phyloP scores from a whole-genome alignment of 192 early-diverging fungal genomes.

The Linnemannia elongata region DNA sequence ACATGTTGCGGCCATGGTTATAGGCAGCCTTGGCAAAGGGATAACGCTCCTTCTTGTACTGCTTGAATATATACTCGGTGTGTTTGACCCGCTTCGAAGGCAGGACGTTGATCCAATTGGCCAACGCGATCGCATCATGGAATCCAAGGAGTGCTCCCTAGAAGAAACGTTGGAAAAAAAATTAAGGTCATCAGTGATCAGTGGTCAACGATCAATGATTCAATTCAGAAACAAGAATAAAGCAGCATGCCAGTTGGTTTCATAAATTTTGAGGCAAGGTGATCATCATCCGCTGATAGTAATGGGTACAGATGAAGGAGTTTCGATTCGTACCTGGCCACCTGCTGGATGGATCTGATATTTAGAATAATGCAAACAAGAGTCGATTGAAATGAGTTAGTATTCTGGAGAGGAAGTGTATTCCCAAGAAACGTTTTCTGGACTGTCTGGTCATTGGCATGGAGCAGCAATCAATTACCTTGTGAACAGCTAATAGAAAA shows the following conservation, averaged over 20 bases:
- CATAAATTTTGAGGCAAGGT: neutral
- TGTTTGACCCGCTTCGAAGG: neutral
- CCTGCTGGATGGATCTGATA: neutral
- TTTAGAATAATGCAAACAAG: neutral
- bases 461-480: neutral
- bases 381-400: neutral
- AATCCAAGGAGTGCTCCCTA: constrained; percentile 1
- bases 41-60: constrained; percentile 6
- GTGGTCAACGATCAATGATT: neutral
- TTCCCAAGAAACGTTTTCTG: neutral
- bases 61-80: constrained; percentile 5
- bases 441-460: neutral
- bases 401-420: neutral
- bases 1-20: neutral
- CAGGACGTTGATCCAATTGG: constrained; percentile 20
- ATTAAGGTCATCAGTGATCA: neutral
- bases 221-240: neutral
- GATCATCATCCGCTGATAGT: too few species aligned
- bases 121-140: constrained; percentile 14
- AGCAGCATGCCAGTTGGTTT: neutral
- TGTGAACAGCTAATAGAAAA: neutral
- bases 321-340: neutral
- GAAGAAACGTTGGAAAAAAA: neutral
- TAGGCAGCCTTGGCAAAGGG: constrained; percentile 5
- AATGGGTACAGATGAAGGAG: neutral